phyloP scores from a whole-genome alignment of 2,329 filamentous ascomycete genomes.

The Claviceps digitariae region DNA sequence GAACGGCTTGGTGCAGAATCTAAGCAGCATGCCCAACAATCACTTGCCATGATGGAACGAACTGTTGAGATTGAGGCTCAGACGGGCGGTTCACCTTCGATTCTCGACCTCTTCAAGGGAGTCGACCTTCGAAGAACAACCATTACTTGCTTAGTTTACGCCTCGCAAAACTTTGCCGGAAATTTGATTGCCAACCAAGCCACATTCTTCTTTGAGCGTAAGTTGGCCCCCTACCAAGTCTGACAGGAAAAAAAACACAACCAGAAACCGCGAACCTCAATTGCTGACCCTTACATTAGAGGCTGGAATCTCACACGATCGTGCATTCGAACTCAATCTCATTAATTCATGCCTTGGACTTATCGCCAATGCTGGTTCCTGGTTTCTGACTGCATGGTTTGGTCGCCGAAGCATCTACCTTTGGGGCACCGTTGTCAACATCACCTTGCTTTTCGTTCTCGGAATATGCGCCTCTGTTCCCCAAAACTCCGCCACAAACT shows the following conservation, averaged over 20 bases:
- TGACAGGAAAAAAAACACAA: neutral
- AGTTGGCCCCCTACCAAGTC: conserved; percentile 5
- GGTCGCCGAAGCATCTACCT: conserved; percentile 27
- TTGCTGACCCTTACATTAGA: conserved; percentile 2
- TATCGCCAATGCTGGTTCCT: conserved; percentile 21
- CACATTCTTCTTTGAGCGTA: conserved; percentile 41
- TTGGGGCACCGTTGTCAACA: conserved; percentile 20
- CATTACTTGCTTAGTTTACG: conserved; percentile 44
- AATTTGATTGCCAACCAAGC: conserved; percentile 50
- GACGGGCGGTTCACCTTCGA: conserved; percentile 24
- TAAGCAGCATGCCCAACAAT: conserved; percentile 15
- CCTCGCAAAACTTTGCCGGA: conserved; percentile 45
- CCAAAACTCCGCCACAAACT: conserved; percentile 20
- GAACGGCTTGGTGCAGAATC: conserved; percentile 24
- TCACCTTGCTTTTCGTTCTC: conserved; percentile 22
- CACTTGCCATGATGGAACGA: conserved; percentile 43
- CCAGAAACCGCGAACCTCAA: neutral
- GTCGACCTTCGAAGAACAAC: conserved; percentile 39
- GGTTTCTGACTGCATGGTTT: conserved; percentile 23
- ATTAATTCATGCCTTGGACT: conserved; percentile 17
- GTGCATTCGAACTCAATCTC: conserved; percentile 14
- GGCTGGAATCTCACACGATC: conserved; percentile 9
- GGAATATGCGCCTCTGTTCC: conserved; percentile 21
- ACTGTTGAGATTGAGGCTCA: conserved; percentile 37
- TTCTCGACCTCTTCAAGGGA: conserved; percentile 39